Conservation (phyloP, 371 early-diverging fungal species). For the Thermomucor indicae-seudaticae region DNA sequence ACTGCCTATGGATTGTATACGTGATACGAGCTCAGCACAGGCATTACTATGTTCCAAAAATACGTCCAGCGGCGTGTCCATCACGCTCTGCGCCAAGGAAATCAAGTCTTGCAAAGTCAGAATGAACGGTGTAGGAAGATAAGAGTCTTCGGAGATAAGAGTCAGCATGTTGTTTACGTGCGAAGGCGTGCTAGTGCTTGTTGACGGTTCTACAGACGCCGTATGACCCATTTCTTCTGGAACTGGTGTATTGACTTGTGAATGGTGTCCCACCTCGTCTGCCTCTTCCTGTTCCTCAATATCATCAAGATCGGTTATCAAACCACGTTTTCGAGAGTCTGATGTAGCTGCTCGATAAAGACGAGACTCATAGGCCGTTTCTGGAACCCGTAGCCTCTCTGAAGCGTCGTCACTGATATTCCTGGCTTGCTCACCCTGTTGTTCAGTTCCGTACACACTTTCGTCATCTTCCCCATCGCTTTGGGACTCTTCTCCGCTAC, state of each 20-base stretch:
- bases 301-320: constrained; percentile 9
- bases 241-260: neutral
- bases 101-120: constrained; percentile 56
- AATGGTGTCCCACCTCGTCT: neutral
- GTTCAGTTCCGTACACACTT: neutral
- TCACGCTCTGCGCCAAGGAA: constrained; percentile 48
- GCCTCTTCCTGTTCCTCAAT: constrained; percentile 19
- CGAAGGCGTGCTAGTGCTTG: constrained; percentile 3
- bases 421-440: neutral
- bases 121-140: constrained; percentile 59
- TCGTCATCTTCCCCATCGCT: constrained; percentile 9
- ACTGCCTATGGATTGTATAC: constrained; percentile 43
- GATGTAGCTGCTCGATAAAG: neutral
- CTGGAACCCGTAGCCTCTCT: neutral
- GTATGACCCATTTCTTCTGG: neutral
- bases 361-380: neutral
- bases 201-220: too few relatives aligned
- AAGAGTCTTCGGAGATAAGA: constrained; percentile 52
- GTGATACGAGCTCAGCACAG: constrained; percentile 51
- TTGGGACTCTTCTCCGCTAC: constrained; percentile 23
- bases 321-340: neutral
- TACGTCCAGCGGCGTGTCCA: constrained; percentile 51
- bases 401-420: neutral
- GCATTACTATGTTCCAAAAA: constrained; percentile 49
- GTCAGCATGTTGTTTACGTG: constrained; percentile 42